Evolutionary conservation across 2,329 filamentous ascomycete genomes (phyloP).

Genomic region (Elsinoe perseae): DNA sequence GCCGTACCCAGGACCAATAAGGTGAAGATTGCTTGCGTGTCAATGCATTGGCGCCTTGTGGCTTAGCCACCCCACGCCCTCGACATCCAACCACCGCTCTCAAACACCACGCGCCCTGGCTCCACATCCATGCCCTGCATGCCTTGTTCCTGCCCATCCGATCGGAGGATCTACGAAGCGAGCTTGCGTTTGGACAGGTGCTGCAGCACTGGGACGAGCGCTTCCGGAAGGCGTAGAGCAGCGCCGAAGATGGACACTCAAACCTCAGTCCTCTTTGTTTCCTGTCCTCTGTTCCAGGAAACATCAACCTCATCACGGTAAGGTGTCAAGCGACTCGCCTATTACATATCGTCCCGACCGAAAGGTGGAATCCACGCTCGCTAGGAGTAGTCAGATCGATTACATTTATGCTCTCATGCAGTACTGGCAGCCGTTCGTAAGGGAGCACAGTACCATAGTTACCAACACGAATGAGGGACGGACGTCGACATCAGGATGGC

Average conservation of each 20-base stretch:
- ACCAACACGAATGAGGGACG: background rate
- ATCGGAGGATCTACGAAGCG: background rate
- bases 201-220: background rate
- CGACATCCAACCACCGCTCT: conserved; percentile 1
- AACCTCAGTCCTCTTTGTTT: conserved; percentile 4
- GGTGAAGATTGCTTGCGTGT: background rate
- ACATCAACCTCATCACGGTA: background rate
- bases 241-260: background rate
- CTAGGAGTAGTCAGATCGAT: too few species aligned
- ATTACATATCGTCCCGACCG: background rate
- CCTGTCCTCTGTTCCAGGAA: background rate
- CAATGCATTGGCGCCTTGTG: conserved; percentile 9
- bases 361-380: too few species aligned
- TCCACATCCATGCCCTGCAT: background rate
- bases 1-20: background rate
- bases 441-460: background rate
- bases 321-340: background rate
- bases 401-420: too few species aligned
- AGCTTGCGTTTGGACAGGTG: background rate
- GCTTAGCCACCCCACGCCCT: background rate
- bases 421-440: too few species aligned
- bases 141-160: conserved; percentile 10
- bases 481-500: background rate
- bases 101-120: background rate
- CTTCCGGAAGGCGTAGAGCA: background rate